These are phyloP conservation scores for Talaromyces piceae DNA, from an alignment of 2,329 filamentous ascomycete genomes.

Conservation along the genomic window DNA sequence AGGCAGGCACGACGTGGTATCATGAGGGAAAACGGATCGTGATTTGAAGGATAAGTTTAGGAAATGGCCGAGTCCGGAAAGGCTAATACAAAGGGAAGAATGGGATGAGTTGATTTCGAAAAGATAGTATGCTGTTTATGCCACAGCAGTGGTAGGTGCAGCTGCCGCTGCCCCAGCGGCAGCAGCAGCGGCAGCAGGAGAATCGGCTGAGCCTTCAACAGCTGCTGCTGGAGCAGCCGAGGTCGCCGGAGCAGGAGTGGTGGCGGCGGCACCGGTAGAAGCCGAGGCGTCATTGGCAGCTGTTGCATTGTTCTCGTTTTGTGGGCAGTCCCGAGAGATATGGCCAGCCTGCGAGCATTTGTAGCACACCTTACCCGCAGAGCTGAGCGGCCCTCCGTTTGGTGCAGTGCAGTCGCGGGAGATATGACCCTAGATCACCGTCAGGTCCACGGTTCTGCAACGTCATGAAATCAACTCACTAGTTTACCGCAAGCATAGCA, in stretches of 20 bases:
- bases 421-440: constrained; percentile 84
- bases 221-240: constrained; percentile 35
- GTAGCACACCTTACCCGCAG: constrained; percentile 97
- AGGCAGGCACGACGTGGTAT: constrained; percentile 1
- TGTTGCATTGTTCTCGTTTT: constrained; percentile 48
- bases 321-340: constrained; percentile 92
- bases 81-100: constrained; percentile 25
- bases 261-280: constrained; percentile 26
- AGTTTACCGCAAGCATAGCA: constrained; percentile 96
- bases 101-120: constrained; percentile 14
- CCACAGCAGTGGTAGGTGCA: constrained; percentile 30
- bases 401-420: constrained; percentile 92
- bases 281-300: constrained; percentile 33
- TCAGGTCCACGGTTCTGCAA: too few relatives aligned
- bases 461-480: constrained; percentile 28
- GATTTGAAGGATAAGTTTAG: not conserved
- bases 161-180: constrained; percentile 28
- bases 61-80: constrained; percentile 13
- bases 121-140: constrained; percentile 2
- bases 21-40: constrained; percentile 13
- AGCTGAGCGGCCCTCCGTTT: constrained; percentile 92
- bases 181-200: constrained; percentile 30
- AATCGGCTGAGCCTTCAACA: constrained; percentile 25
- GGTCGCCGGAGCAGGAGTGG: constrained; percentile 34
- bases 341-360: constrained; percentile 92